A percentile compares a stretch with the other conserved stretches of the same genome.
Conservation (phyloP, 495 filamentous ascomycete genomes). For the Jackrogersella minutella region DNA sequence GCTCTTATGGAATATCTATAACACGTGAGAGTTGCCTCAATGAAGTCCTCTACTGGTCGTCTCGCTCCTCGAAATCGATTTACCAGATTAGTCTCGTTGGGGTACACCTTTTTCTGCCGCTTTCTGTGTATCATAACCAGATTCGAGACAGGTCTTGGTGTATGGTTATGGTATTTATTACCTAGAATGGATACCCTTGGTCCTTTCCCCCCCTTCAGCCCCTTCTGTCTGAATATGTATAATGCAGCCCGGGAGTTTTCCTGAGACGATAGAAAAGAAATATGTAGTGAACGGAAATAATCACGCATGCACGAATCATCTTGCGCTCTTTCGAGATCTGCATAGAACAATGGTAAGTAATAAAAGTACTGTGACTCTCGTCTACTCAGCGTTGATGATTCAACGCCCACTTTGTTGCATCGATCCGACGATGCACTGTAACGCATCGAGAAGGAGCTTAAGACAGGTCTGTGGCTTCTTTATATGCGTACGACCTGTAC, state of each 20-base stretch:
- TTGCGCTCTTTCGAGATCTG: slow-evolving; percentile 9
- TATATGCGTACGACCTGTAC: neutral
- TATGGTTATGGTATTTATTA: no score
- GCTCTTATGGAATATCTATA: no score
- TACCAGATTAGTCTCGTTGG: neutral
- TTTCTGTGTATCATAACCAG: neutral
- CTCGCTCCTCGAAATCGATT: no score
- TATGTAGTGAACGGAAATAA: slow-evolving; percentile 13
- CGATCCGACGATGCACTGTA: slow-evolving; percentile 21
- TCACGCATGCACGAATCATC: slow-evolving; percentile 28
- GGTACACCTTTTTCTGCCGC: neutral
- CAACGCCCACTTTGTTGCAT: neutral
- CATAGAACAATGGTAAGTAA: slow-evolving; percentile 17
- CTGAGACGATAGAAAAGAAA: neutral
- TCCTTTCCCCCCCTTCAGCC: no score
- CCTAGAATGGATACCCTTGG: neutral
- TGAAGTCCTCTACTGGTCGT: no score
- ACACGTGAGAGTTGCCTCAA: no score
- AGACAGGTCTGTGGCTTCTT: neutral
- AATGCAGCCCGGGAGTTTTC: neutral
- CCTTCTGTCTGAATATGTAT: no score
- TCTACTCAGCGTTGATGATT: slow-evolving; percentile 10
- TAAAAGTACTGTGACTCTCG: slow-evolving; percentile 3
- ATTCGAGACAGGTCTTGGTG: neutral
- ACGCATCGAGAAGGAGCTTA: slow-evolving; percentile 21